Conservation (phyloP, 345 rosid species). For the Eucalyptus polyanthemos region DNA sequence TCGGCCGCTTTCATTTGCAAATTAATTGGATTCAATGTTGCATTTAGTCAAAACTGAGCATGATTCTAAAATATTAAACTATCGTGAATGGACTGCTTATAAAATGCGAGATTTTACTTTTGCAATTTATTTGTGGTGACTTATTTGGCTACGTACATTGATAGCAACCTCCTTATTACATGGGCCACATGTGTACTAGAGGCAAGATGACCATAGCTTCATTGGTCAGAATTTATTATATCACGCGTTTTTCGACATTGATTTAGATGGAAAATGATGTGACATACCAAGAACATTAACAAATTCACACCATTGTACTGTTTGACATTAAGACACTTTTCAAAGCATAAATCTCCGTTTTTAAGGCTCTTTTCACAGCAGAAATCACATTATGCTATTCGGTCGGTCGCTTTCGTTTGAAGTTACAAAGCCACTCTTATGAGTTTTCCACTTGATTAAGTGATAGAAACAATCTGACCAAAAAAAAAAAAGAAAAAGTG, state of each 20-base stretch:
- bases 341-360: not conserved
- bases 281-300: not conserved
- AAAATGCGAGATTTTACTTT: not conserved
- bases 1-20: not conserved
- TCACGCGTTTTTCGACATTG: fast-evolving
- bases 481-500: not conserved
- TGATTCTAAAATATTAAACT: not conserved
- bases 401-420: not conserved
- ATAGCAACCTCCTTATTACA: not conserved
- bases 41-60: not conserved
- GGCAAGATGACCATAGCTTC: not conserved
- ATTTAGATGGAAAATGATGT: not conserved
- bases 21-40: not conserved
- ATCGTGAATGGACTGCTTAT: not conserved
- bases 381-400: not conserved
- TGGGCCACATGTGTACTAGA: not conserved
- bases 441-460: not conserved
- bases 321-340: not conserved
- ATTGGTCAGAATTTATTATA: not conserved
- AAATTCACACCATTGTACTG: not conserved
- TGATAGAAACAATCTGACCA: too few relatives aligned
- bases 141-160: not conserved
- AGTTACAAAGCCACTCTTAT: not conserved
- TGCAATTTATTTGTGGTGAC: not conserved
- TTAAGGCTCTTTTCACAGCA: not conserved